Base-by-base conservation (phyloP, 2,329 filamentous ascomycete genomes). In the Hymenoscyphus occultus region DNA sequence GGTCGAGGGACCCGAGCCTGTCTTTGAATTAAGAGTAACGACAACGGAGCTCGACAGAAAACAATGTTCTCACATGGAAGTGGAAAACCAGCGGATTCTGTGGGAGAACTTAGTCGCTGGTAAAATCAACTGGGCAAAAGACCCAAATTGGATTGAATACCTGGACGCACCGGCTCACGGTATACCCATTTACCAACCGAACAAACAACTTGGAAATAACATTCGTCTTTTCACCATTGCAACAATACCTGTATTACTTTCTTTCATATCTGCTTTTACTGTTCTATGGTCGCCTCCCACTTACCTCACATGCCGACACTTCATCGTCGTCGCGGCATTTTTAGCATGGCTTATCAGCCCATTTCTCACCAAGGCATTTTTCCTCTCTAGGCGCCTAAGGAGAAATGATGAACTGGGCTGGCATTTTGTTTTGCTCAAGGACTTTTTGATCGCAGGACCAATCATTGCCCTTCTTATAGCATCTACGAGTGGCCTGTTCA, bases 261-360 rank as follows among this genome's bases (percentile, higher is more conserved):
- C 45, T 1, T 51, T 51, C 22, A 22, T 22, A 28, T 51, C 45
- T 9, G 45, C 45, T 51, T 51, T 51, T 22, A 51, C 45, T 51
- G 45, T 51, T 51, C n/a, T 51, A 10, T 51, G 45, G 45, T 51
- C 45, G 19, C 45, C n/a, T 28, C 45, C 45, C 45, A 51, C 45
- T 4, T 51, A 51, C n/a, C 45, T 51, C 9, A 51, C 45, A 22
- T 51, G 45, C 22, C 45, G 45, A 10, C 45, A 51, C n/a, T 51
- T 51, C 45, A 51, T 51, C n/a, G 12, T 51, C 45, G 10, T 51
- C 9, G 19, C 45, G 9, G 45, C 45, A 2, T 51, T 51, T 22
- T n/a, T 28, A 12, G 45, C 19, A 13, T 51, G 45, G 45, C 45
- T 51, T 12, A 19, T 51, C 45, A 51, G 45, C 12, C 45, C 45